Evolutionary conservation across 2,329 filamentous ascomycete species (phyloP).

Genomic region (Fusarium torulosum): DNA sequence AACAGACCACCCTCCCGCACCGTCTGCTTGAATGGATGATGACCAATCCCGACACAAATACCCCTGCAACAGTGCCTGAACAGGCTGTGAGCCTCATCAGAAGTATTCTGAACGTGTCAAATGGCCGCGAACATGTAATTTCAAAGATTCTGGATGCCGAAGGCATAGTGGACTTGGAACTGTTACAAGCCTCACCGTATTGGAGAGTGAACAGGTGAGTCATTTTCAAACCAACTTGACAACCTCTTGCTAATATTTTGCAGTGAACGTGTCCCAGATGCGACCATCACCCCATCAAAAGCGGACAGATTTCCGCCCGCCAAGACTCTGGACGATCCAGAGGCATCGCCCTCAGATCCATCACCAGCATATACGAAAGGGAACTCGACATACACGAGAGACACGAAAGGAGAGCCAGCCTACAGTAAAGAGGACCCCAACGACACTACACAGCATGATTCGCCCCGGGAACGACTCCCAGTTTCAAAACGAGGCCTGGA

Average conservation of each 20-base stretch:
- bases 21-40: conserved; percentile 45
- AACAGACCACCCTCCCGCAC: conserved; percentile 35
- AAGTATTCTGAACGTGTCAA: conserved; percentile 33
- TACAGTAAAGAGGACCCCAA: conserved; percentile 14
- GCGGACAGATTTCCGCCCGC: conserved; percentile 20
- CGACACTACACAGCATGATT: conserved; percentile 3
- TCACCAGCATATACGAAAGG: conserved; percentile 23
- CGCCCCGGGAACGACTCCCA: conserved; percentile 22
- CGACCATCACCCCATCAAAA: conserved; percentile 22
- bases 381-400: conserved; percentile 20
- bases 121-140: conserved; percentile 28
- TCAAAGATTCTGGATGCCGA: conserved; percentile 34
- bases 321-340: conserved; percentile 34
- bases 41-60: conserved; percentile 33
- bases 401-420: conserved; percentile 1
- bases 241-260: conserved; percentile 9
- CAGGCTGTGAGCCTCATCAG: conserved; percentile 33
- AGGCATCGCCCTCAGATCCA: conserved; percentile 5
- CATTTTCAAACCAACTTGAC: fast-evolving
- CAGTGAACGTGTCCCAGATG: conserved; percentile 36
- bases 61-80: conserved; percentile 22
- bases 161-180: conserved; percentile 36
- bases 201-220: conserved; percentile 39
- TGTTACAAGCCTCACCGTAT: conserved; percentile 31
- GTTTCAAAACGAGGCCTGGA: conserved; percentile 33